Evolutionary conservation across 305 asterid species (phyloP).

Genomic region (Fraxinus dipetala): DNA sequence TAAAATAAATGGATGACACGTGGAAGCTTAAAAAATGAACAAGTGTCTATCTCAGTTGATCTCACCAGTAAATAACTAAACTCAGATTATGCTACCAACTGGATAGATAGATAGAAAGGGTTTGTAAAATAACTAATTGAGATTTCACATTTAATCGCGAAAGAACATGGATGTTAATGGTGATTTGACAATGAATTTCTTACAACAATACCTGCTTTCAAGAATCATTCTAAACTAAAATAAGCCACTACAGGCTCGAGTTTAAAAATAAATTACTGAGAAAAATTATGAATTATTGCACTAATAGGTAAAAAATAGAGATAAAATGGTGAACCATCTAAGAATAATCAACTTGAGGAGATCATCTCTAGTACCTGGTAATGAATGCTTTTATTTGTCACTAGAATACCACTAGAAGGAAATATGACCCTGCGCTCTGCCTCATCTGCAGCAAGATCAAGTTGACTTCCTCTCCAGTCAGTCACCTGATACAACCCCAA

Average conservation of each 20-base stretch:
- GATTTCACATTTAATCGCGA: neutral
- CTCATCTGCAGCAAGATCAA: conserved; percentile 66
- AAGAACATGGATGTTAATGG: neutral
- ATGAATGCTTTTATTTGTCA: conserved; percentile 56
- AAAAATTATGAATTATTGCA: neutral
- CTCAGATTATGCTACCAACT: neutral
- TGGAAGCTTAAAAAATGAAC: neutral
- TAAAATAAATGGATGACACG: neutral
- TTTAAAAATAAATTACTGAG: neutral
- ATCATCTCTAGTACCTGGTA: conserved; percentile 50
- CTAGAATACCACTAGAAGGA: conserved; percentile 78
- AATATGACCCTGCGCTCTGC: conserved; percentile 51
- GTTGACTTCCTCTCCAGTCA: conserved; percentile 71
- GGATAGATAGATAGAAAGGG: neutral
- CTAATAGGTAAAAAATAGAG: neutral
- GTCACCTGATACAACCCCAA: conserved; percentile 49
- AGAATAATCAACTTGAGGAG: conserved; percentile 38
- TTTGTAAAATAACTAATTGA: neutral
- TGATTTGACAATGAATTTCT: conserved; percentile 1
- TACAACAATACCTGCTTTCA: neutral
- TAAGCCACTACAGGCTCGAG: neutral
- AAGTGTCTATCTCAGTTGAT: conserved; percentile 9
- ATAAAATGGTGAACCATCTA: conserved; percentile 10
- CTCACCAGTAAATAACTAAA: neutral
- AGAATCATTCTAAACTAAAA: neutral